Base-by-base conservation (phyloP, 176 grass and related monocot species). In the Tillandsia fasciculata region DNA sequence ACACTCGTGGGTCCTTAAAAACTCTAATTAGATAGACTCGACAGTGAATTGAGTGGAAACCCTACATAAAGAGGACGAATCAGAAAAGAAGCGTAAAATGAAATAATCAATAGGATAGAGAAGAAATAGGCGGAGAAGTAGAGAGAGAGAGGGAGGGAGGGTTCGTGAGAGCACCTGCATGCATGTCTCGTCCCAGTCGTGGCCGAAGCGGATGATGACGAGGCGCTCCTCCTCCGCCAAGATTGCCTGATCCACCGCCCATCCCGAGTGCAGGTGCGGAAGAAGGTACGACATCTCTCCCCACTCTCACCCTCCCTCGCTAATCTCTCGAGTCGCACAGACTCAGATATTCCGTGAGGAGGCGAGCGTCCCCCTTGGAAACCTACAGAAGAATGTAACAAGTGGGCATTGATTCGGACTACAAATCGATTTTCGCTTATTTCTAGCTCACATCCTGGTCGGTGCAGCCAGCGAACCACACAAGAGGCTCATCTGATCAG, bases 181-280 rank as follows among this genome's bases (percentile, higher is more conserved):
- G 28, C 94, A 99, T 12, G 94, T 99, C 77, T 99, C 90, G 75
- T 99, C 94, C 90, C 90, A 99, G 75, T 99, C 89, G 71, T 99
- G 94, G 80, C 94, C 94, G 66, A 99, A 99, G 66, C 94, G 94
- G 33, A 99, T 90, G 84, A 99, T 76, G 74, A 99, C 94, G 72
- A 99, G 87, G 51, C 94, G 94, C 80, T 99, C 90, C 94, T 99
- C 90, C 81, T 99, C 90, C 58, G 90, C 94, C 69, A 99, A 72
- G 74, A 99, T 99, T 63, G 94, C 90, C 94, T 99, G 90, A 79
- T 99, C 90, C 70, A 99, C 94, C 53, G 94, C 94, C 94, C 94
- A 99, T 23, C 94, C 94, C 0, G 90, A 93, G 86, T 97, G 93
- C 61, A 97, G 89, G 68, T 97, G 94, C 53, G 94, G 94, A 66